Evolutionary conservation across 2,329 filamentous ascomycete species (phyloP).

Genomic region (Bisporella sp.): DNA sequence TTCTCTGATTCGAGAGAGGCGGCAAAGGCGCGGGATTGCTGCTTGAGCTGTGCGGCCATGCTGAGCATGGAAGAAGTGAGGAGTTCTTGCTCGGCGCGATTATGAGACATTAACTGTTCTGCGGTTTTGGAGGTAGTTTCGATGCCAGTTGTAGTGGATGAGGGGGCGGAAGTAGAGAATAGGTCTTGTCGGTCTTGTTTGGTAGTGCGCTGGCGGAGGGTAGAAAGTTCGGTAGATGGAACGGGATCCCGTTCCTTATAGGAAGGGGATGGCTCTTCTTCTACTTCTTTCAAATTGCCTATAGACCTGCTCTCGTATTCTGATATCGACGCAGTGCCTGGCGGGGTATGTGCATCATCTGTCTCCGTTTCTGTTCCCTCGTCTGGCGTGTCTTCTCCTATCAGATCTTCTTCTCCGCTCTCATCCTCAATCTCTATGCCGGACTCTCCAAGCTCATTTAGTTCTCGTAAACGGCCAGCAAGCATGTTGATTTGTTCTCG

Average conservation of each 20-base stretch:
- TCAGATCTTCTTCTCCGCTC: conserved; percentile 50
- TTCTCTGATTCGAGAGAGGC: conserved; percentile 65
- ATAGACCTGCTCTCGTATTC: neutral
- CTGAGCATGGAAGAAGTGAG: conserved; percentile 75
- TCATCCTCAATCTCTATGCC: conserved; percentile 20
- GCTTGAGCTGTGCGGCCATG: conserved; percentile 73
- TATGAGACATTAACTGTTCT: conserved; percentile 68
- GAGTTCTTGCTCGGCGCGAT: conserved; percentile 75
- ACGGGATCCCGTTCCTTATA: conserved; percentile 2
- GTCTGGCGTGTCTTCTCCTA: conserved; percentile 43
- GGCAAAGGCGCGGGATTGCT: conserved; percentile 65
- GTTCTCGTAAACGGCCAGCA: conserved; percentile 25
- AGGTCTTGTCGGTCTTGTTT: conserved; percentile 34
- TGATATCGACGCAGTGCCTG: conserved; percentile 5
- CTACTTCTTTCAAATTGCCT: neutral
- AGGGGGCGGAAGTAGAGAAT: conserved; percentile 17
- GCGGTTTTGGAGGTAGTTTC: conserved; percentile 43
- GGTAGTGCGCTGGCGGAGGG: conserved; percentile 11
- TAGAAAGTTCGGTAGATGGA: conserved; percentile 8
- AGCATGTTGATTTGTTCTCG: conserved; percentile 53
- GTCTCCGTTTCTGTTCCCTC: conserved; percentile 30
- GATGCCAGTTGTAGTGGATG: conserved; percentile 16
- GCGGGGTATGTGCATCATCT: conserved; percentile 1
- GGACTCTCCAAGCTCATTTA: conserved; percentile 15
- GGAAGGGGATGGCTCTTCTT: neutral